These are phyloP conservation scores for Nothomitra cinnamomea DNA, from an alignment of 2,329 filamentous ascomycete genomes.

Conservation along the genomic window DNA sequence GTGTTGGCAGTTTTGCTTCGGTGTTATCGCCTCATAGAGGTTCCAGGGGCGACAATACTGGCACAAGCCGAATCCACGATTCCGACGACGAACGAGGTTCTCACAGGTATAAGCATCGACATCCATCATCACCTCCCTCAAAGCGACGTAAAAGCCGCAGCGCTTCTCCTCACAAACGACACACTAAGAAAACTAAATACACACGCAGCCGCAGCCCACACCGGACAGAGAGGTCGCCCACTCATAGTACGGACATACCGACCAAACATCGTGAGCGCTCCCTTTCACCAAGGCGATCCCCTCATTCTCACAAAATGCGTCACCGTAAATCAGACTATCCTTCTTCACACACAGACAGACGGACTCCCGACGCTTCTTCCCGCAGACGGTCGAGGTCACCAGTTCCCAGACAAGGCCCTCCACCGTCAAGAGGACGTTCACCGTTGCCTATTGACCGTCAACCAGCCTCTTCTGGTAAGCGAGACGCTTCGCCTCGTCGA, in stretches of 20 bases:
- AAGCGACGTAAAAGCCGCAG: constrained; percentile 26
- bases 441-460: constrained; percentile 12
- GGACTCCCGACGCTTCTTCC: constrained; percentile 10
- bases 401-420: constrained; percentile 6
- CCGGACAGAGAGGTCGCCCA: constrained; percentile 20
- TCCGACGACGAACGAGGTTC: constrained; percentile 3
- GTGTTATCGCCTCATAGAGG: not conserved
- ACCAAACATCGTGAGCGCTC: constrained; percentile 8
- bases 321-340: constrained; percentile 9
- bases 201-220: constrained; percentile 23
- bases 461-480: constrained; percentile 3
- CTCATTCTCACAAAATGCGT: constrained; percentile 18
- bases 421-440: constrained; percentile 17
- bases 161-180: constrained; percentile 20
- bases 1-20: not conserved
- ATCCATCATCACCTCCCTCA: constrained; percentile 14
- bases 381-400: constrained; percentile 20
- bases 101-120: constrained; percentile 2
- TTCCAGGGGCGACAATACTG: not conserved
- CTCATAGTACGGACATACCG: constrained; percentile 10
- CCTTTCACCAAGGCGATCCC: constrained; percentile 18
- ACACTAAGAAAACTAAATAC: constrained; percentile 17
- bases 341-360: constrained; percentile 2
- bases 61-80: not conserved
- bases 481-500: constrained; percentile 4